These are phyloP conservation scores for Ophiocordyceps unilateralis DNA, from an alignment of 2,329 filamentous ascomycete species.

Conservation along the genomic window DNA sequence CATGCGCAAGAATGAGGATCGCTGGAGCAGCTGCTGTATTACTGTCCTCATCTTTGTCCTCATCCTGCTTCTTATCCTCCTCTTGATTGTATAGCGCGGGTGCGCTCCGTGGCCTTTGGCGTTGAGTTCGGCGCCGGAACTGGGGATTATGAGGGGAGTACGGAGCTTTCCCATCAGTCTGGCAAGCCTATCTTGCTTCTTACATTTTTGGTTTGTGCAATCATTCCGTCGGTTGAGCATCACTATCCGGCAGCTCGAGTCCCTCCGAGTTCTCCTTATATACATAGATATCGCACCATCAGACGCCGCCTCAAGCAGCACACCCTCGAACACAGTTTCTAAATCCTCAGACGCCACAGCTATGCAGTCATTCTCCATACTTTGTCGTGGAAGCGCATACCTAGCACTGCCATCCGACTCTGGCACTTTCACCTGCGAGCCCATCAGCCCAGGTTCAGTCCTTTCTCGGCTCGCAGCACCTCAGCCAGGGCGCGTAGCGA, in stretches of 20 bases:
- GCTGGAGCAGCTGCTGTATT: constrained; percentile 78
- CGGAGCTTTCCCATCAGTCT: background rate
- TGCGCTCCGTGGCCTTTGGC: background rate
- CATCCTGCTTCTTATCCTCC: constrained; percentile 67
- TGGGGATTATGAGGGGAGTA: background rate
- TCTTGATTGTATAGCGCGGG: constrained; percentile 38
- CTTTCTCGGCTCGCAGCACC: constrained; percentile 31
- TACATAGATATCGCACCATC: background rate
- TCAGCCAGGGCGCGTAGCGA: constrained; percentile 36
- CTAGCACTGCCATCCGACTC: too few relatives aligned
- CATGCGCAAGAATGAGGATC: constrained; percentile 80
- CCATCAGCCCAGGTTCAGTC: constrained; percentile 24
- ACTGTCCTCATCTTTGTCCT: constrained; percentile 73
- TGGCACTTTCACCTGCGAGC: background rate
- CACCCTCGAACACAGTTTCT: background rate
- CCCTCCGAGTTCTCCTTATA: background rate
- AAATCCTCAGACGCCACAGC: constrained; percentile 1
- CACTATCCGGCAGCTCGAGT: background rate
- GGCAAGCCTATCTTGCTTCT: background rate
- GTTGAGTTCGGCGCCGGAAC: background rate
- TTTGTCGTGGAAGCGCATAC: background rate
- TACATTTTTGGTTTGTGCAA: background rate
- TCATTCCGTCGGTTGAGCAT: background rate
- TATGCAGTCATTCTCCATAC: constrained; percentile 1
- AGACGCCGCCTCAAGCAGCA: background rate